Evolutionary conservation across 805 yeast species (phyloP).

Genomic region (Ogataea paraovalis): DNA sequence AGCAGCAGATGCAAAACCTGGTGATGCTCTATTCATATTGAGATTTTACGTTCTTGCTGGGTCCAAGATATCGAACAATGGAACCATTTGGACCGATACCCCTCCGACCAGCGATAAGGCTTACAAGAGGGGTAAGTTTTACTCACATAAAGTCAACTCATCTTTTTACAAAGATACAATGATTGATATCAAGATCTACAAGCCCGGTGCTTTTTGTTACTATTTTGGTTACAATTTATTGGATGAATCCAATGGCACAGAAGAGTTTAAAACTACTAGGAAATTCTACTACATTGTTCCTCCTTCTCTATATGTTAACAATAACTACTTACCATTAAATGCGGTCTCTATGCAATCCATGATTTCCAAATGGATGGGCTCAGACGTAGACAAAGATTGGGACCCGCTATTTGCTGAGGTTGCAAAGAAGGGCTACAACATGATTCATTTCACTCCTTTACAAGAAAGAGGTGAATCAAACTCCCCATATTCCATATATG

Average conservation of each 20-base stretch:
- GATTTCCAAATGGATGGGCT: constrained; percentile 90
- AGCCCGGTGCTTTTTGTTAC: constrained; percentile 79
- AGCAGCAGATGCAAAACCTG: constrained; percentile 27
- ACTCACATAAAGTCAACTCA: constrained; percentile 46
- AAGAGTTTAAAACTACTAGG: constrained; percentile 44
- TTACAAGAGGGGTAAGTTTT: constrained; percentile 57
- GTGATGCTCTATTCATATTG: constrained; percentile 43
- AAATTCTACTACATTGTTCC: constrained; percentile 75
- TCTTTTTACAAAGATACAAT: constrained; percentile 61
- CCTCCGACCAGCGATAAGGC: constrained; percentile 41
- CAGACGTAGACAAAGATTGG: constrained; percentile 53
- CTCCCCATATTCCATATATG: constrained; percentile 90
- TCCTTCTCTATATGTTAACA: constrained; percentile 61
- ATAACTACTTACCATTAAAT: constrained; percentile 62
- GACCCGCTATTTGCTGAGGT: constrained; percentile 56
- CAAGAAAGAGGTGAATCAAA: constrained; percentile 86
- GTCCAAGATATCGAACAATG: constrained; percentile 65
- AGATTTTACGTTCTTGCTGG: constrained; percentile 72
- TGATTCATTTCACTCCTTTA: constrained; percentile 94
- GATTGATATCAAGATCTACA: constrained; percentile 56
- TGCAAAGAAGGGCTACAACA: constrained; percentile 78
- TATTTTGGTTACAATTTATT: constrained; percentile 54
- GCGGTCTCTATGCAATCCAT: constrained; percentile 79
- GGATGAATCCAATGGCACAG: constrained; percentile 23
- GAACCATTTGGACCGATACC: constrained; percentile 68